Conservation (phyloP, 2,329 filamentous ascomycete genomes). For the Fusarium tuaranense region DNA sequence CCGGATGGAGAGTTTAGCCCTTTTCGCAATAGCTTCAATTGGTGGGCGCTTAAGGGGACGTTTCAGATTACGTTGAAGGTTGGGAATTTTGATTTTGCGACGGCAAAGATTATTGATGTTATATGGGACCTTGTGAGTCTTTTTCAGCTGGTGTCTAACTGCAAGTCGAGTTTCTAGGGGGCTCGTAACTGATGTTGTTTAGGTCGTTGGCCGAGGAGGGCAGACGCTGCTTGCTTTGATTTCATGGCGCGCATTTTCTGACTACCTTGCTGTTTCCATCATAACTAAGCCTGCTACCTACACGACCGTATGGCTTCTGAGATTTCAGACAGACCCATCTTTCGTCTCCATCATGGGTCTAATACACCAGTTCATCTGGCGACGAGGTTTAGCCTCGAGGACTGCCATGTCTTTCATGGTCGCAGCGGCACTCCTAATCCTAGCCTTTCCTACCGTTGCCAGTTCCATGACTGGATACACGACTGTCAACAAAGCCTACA, state of each 20-base stretch:
- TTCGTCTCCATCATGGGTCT: background rate
- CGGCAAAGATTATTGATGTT: conserved; percentile 15
- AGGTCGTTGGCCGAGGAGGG: conserved; percentile 17
- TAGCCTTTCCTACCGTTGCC: conserved; percentile 5
- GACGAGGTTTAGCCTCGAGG: conserved; percentile 1
- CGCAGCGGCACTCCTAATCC: background rate
- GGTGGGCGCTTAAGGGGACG: conserved; percentile 5
- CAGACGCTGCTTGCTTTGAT: background rate
- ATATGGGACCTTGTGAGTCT: conserved; percentile 19
- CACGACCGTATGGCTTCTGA: conserved; percentile 6
- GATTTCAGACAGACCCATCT: background rate
- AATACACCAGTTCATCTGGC: background rate
- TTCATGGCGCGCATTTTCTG: conserved; percentile 14
- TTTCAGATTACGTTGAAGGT: conserved; percentile 11
- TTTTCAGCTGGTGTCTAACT: no score
- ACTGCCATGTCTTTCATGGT: background rate
- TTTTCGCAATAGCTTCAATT: background rate
- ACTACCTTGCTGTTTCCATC: conserved; percentile 16
- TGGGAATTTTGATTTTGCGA: background rate
- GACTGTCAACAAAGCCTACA: background rate
- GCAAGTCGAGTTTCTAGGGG: no score
- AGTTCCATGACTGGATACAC: conserved; percentile 30
- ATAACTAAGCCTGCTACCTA: background rate
- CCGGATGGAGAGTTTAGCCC: background rate
- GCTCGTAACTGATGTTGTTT: no score